Conservation (phyloP, 768 basidiomycete species). For the Amanita subjunquillea region DNA sequence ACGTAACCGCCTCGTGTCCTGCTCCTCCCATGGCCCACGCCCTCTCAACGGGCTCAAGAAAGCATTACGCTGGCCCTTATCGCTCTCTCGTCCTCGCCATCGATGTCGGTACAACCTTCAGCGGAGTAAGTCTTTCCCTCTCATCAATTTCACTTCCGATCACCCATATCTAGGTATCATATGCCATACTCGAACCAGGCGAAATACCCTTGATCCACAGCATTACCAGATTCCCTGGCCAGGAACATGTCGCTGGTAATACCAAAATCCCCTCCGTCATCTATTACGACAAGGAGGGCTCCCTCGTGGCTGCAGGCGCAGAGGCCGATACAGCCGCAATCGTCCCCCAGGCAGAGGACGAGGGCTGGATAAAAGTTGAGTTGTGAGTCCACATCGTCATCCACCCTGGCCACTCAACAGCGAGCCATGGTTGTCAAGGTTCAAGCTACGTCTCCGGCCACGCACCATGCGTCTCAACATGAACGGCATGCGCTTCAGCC, state of each 20-base stretch:
- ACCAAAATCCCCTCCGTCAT: constrained; percentile 75
- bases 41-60: constrained; percentile 47
- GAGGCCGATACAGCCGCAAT: constrained; percentile 59
- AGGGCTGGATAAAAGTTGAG: constrained; percentile 67
- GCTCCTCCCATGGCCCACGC: constrained; percentile 15
- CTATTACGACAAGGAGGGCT: constrained; percentile 60
- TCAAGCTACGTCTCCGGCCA: constrained; percentile 73
- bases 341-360: constrained; percentile 61
- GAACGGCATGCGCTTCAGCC: constrained; percentile 73
- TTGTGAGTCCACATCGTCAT: constrained; percentile 37
- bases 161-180: constrained; percentile 39
- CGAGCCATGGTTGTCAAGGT: constrained; percentile 27
- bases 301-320: constrained; percentile 64
- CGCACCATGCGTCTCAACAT: constrained; percentile 72
- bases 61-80: constrained; percentile 56
- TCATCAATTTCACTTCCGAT: constrained; percentile 5
- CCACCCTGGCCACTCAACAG: constrained; percentile 1
- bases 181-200: constrained; percentile 73
- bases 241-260: constrained; percentile 80
- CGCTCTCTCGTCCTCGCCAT: constrained; percentile 69
- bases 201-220: constrained; percentile 76
- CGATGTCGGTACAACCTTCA: constrained; percentile 78
- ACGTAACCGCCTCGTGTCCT: constrained; percentile 9
- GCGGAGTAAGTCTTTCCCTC: constrained; percentile 38
- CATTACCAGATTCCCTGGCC: constrained; percentile 74